These are phyloP conservation scores for Botrytis pseudocinerea DNA, from an alignment of 2,329 filamentous ascomycete genomes.

Conservation along the genomic window DNA sequence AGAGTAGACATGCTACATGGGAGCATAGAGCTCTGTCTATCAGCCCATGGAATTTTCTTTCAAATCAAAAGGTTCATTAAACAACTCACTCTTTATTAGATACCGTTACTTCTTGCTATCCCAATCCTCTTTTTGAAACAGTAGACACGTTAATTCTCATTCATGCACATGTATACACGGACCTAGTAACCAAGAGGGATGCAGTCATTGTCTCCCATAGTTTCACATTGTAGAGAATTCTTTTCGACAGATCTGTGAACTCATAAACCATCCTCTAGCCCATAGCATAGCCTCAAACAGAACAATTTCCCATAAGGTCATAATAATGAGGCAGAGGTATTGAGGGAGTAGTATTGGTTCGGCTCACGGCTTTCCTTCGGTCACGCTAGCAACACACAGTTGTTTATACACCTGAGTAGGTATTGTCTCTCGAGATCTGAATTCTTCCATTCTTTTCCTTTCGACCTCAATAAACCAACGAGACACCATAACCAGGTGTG, in stretches of 20 bases:
- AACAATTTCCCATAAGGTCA: neutral
- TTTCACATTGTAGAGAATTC: neutral
- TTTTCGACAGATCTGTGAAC: neutral
- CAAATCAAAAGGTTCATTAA: neutral
- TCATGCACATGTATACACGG: neutral
- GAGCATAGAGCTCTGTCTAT: neutral
- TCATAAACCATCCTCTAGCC: neutral
- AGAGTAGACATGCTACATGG: neutral
- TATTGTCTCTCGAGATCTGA: neutral
- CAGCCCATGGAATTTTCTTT: neutral
- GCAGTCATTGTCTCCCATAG: neutral
- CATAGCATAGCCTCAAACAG: neutral
- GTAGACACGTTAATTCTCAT: neutral
- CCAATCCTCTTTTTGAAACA: neutral
- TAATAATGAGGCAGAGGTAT: neutral
- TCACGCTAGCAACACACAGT: neutral
- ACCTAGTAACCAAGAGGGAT: neutral
- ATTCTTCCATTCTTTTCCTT: neutral
- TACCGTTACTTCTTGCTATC: neutral
- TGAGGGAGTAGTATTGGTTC: neutral
- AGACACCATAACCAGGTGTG: neutral
- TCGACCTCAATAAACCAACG: neutral
- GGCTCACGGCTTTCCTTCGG: slow-evolving; percentile 8
- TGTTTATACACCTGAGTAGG: neutral
- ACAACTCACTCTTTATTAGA: neutral